Evolutionary conservation across 495 filamentous ascomycete genomes (phyloP), one percentile per base, ranked within the genome.

Genomic region (Aspergillus taichungensis): DNA sequence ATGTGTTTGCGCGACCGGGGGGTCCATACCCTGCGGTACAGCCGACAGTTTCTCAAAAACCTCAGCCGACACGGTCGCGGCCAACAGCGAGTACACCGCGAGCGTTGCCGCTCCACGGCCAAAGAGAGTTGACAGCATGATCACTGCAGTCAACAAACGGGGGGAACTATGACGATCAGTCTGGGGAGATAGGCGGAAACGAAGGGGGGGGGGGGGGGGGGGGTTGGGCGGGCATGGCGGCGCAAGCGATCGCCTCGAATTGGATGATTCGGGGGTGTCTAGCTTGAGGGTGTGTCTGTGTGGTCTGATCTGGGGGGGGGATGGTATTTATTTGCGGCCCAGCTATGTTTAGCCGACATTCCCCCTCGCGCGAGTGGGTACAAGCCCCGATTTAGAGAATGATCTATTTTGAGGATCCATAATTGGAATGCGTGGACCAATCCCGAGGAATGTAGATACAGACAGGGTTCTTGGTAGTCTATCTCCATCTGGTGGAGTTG

Each of bases 141-240:
- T 50, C 18, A 24, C 18, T 24, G 18, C 18, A 24, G 18, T 24
- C 18, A 24, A 24, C 18, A 24, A 24, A 10, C 13, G 37, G 45
- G 12, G 18, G 18, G 18, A 24, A 24, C 18, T 24, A 24, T 24
- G 18, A 24, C 18, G 18, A 24, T 24, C 18, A 24, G 18, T 24
- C 18, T 24, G 18, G 32, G 47, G 43, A 27, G 36, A 48, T 40
- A 29, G 27, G 32, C 9, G 37, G 36, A 34, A 37, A n/a, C 2
- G 18, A 10, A 37, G 35, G 37, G 11, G 18, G 18, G 18, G 18
- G 18, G 18, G 18, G 18, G 4, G n/a, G 74, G 47, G 65, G 57
- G 43, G 66, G 68, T 61, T 74, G 68, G 43, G 64, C 68, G 37
- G 71, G 71, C 72, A 76, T 76, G 37, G 40, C 53, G 37, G 37